Percentiles rank a stretch among this genome's conserved stretches.
phyloP scores from a whole-genome alignment of 352 stramenopile genomes.

The Plasmopara muralis region DNA sequence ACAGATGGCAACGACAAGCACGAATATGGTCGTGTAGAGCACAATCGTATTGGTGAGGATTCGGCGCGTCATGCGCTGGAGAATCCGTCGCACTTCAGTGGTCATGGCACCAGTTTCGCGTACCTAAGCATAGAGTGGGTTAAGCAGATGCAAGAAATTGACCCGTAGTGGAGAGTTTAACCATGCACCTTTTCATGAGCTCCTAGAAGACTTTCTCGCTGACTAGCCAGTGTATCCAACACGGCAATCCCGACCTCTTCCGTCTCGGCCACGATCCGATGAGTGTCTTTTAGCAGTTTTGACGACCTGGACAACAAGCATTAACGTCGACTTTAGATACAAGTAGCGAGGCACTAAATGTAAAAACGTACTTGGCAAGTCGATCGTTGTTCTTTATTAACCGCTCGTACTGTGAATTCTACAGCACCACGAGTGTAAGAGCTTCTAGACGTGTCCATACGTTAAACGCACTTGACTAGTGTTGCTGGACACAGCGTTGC shows the following conservation, averaged over 20 bases:
- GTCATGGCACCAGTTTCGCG: slow-evolving; percentile 68
- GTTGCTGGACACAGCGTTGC: slow-evolving; percentile 20
- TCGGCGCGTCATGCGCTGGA: slow-evolving; percentile 71
- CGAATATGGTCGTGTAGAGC: slow-evolving; percentile 68
- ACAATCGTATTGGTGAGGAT: slow-evolving; percentile 76
- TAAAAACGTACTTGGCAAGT: slow-evolving; percentile 33
- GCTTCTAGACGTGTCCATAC: neutral
- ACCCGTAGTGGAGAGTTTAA: no score
- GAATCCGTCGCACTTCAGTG: slow-evolving; percentile 51
- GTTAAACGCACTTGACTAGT: slow-evolving; percentile 25
- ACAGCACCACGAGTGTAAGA: neutral
- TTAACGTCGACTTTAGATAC: neutral
- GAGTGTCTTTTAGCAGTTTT: slow-evolving; percentile 54
- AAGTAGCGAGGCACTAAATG: neutral
- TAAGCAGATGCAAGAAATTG: no score
- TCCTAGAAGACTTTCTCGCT: slow-evolving; percentile 62
- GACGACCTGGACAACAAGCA: slow-evolving; percentile 34
- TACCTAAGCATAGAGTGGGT: slow-evolving; percentile 26
- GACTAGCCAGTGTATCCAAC: slow-evolving; percentile 57
- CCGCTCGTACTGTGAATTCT: slow-evolving; percentile 65
- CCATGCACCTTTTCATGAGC: slow-evolving; percentile 54
- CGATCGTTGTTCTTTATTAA: slow-evolving; percentile 62
- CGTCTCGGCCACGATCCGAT: slow-evolving; percentile 57
- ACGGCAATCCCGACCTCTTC: slow-evolving; percentile 68
- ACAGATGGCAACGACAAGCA: slow-evolving; percentile 61